Base-by-base conservation (phyloP, 371 early-diverging fungal species). In the Circinella minor region DNA sequence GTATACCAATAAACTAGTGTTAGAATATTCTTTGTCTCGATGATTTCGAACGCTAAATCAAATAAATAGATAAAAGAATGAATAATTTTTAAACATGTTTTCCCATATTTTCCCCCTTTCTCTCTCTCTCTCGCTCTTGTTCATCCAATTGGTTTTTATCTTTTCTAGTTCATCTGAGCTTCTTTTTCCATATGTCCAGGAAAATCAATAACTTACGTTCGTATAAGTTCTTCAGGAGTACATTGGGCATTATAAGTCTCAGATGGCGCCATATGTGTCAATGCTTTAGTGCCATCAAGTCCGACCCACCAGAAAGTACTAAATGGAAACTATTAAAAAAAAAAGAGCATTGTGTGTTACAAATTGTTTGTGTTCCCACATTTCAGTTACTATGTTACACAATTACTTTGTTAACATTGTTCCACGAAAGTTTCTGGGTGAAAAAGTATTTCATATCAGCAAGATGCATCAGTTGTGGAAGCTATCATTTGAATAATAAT, bases 351-450 rank as follows among this genome's bases (percentile, higher is more conserved):
- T 15, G 34, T 27, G 67, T 67, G 37, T 55, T 17, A 55, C 55
- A 55, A 55, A n/a, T 6, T 43, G 11, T 43, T 43, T 61, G 61
- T 57, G 36, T 48, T 46, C 43, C 17, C 46, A 59, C n/a, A 13
- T 6, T 9, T 43, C 11, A 61, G 10, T 61, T 37, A 4, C 6
- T 38, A 65, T 57, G 34, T 64, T 48, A 36, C 46, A 61, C 60
- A 27, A 27, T n/a, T 51, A 70, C 70, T 55, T 92, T 94, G 86
- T 99, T 99, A 80, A 99, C 96, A 72, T 95, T 96, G 81, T 99
- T 99, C 99, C 97, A 98, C 9, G 96, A 95, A 15, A 99, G 82
- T 78, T 99, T 99, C 73, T 99, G 99, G 1, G 99, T 99, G 75
- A 98, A 97, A 70, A 99, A 99, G 77, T 96, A 99, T 73, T 95